Evolutionary conservation across 495 filamentous ascomycete genomes (phyloP).

Genomic region (Aspergillus mulundensis): DNA sequence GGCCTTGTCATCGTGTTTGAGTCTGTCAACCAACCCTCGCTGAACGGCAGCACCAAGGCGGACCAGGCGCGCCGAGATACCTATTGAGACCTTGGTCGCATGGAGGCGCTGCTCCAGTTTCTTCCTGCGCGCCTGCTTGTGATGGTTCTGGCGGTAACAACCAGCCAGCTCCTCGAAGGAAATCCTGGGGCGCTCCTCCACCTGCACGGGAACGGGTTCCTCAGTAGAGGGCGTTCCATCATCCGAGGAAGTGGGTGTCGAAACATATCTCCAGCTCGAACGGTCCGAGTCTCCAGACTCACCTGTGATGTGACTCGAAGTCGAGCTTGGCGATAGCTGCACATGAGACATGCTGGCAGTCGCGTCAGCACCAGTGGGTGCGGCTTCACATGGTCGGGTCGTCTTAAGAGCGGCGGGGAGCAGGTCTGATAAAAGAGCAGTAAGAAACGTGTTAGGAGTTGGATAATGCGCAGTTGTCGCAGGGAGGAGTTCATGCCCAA

Average conservation of each 20-base stretch:
- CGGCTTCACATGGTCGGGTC: constrained; percentile 30
- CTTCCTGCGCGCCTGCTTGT: constrained; percentile 39
- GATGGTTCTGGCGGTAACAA: constrained; percentile 40
- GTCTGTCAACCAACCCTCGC: constrained; percentile 79
- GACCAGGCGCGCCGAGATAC: constrained; percentile 73
- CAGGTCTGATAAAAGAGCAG: constrained; percentile 23
- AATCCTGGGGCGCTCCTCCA: constrained; percentile 27
- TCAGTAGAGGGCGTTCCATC: constrained; percentile 17
- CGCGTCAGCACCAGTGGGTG: constrained; percentile 28
- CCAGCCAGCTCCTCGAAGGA: constrained; percentile 44
- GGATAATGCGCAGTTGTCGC: constrained; percentile 3
- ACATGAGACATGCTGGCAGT: constrained; percentile 22
- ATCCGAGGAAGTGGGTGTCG: constrained; percentile 20
- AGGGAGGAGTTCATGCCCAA: constrained; percentile 4
- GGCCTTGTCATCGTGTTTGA: constrained; percentile 85
- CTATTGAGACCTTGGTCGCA: constrained; percentile 60
- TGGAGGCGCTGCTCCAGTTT: constrained; percentile 39
- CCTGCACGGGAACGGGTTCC: constrained; percentile 10
- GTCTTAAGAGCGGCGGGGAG: constrained; percentile 24
- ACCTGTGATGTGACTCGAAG: constrained; percentile 26
- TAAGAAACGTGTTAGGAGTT: constrained; percentile 8
- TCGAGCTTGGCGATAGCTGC: constrained; percentile 11
- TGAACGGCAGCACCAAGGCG: constrained; percentile 74
- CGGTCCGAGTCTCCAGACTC: constrained; percentile 41
- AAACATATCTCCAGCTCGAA: constrained; percentile 31